Conservation (phyloP, 495 filamentous ascomycete species). For the Penicillium turbatum region DNA sequence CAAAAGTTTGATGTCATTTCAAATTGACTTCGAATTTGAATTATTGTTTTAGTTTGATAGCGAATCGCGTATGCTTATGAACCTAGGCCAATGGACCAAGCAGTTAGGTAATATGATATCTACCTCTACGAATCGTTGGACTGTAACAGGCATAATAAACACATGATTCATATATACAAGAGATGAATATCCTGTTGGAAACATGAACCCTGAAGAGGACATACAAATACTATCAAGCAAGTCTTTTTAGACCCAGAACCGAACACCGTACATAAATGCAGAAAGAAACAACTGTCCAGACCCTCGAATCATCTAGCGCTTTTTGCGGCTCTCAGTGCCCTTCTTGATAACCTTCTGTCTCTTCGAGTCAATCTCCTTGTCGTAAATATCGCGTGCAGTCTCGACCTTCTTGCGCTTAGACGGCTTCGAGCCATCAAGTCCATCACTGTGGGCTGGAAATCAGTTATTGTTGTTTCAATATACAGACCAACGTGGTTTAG, state of each 20-base stretch:
- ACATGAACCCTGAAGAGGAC: conserved; percentile 16
- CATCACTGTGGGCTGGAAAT: conserved; percentile 59
- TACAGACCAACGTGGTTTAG: not conserved
- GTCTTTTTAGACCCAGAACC: conserved; percentile 8
- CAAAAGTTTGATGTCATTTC: not conserved
- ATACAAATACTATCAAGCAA: conserved; percentile 11
- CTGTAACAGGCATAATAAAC: conserved; percentile 3
- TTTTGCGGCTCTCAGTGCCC: conserved; percentile 47
- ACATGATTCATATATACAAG: conserved; percentile 21
- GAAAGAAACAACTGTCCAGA: conserved; percentile 15
- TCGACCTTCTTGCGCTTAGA: conserved; percentile 77
- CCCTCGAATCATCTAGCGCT: conserved; percentile 18
- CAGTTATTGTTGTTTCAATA: conserved; percentile 42
- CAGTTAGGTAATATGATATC: not conserved
- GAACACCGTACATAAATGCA: conserved; percentile 27
- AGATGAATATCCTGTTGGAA: conserved; percentile 10
- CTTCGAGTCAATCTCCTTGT: conserved; percentile 46
- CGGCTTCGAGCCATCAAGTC: conserved; percentile 65
- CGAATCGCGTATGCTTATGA: not conserved
- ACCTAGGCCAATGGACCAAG: not conserved
- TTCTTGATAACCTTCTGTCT: conserved; percentile 50
- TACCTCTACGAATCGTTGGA: not conserved
- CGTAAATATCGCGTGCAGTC: conserved; percentile 50
- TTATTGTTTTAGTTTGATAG: not conserved
- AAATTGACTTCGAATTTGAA: not conserved